Evolutionary conservation across 2,329 filamentous ascomycete species (phyloP).

Genomic region (Acephala macrosclerotiorum): DNA sequence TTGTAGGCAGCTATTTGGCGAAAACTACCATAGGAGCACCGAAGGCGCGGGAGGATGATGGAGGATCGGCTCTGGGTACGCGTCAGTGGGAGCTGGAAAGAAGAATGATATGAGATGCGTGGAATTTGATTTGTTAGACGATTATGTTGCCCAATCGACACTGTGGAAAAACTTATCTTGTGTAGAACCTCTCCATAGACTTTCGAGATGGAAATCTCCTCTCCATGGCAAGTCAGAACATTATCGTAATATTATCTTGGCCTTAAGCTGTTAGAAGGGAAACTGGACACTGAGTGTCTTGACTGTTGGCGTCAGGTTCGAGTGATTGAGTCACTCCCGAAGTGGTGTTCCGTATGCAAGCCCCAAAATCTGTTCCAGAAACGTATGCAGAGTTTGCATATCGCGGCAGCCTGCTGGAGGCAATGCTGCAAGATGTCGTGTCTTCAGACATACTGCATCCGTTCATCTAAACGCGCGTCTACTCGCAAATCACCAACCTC

Average conservation of each 20-base stretch:
- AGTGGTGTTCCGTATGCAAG: no score
- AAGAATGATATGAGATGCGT: background rate
- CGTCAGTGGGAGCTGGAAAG: background rate
- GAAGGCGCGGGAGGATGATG: background rate
- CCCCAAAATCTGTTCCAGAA: background rate
- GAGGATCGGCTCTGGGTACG: background rate
- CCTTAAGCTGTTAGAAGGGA: background rate
- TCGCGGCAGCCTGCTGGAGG: background rate
- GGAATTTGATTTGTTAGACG: background rate
- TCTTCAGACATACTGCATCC: background rate
- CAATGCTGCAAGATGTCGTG: background rate
- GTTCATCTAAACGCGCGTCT: background rate
- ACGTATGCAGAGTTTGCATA: background rate
- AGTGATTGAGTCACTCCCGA: no score
- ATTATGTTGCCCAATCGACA: no score
- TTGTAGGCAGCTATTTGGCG: background rate
- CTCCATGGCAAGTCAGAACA: background rate
- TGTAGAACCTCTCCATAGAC: background rate
- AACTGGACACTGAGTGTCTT: background rate
- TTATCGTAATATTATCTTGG: background rate
- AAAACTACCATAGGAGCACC: background rate
- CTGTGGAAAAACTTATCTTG: background rate
- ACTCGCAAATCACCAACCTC: background rate
- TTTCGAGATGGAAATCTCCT: background rate
- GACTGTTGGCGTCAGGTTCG: background rate